phyloP scores from a whole-genome alignment of 225 moss, liverwort and hornwort species.

The Polytrichum commune region DNA sequence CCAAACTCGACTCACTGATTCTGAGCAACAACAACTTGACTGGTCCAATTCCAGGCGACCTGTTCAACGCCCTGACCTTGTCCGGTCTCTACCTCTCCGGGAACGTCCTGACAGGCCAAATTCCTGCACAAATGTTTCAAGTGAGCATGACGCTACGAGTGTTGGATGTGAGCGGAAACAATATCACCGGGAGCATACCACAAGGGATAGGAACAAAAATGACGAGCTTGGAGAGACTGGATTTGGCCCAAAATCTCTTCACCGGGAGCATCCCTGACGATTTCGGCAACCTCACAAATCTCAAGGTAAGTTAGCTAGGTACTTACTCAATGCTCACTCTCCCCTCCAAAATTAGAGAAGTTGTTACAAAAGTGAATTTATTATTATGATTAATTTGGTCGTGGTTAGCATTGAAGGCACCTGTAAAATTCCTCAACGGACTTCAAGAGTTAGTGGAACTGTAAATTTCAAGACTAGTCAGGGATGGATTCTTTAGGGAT shows the following conservation, averaged over 20 bases:
- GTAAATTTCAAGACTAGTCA: too few relatives aligned
- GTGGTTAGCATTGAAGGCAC: too few relatives aligned
- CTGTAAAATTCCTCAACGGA: too few relatives aligned
- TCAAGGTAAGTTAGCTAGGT: conserved; percentile 23
- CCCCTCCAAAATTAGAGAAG: too few relatives aligned
- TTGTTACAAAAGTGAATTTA: too few relatives aligned
- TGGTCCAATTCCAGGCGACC: conserved; percentile 40
- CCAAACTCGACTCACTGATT: conserved; percentile 31
- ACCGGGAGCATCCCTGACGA: conserved; percentile 30
- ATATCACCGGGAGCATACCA: conserved; percentile 25
- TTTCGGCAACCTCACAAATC: conserved; percentile 30
- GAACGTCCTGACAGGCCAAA: conserved; percentile 35
- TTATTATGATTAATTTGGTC: too few relatives aligned
- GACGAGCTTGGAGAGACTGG: conserved; percentile 27
- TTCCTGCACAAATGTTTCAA: conserved; percentile 23
- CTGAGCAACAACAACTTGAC: conserved; percentile 38
- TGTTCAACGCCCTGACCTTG: conserved; percentile 41
- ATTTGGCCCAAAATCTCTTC: conserved; percentile 40
- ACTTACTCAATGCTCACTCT: too few relatives aligned
- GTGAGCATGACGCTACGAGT: conserved; percentile 25
- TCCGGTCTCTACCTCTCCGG: conserved; percentile 28
- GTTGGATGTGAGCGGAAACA: conserved; percentile 16
- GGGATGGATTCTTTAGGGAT: too few relatives aligned
- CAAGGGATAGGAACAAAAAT: conserved; percentile 21
- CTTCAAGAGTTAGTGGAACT: too few relatives aligned